These are phyloP conservation scores for Russula griseocarnosa DNA, from an alignment of 768 basidiomycete species.

Conservation along the genomic window DNA sequence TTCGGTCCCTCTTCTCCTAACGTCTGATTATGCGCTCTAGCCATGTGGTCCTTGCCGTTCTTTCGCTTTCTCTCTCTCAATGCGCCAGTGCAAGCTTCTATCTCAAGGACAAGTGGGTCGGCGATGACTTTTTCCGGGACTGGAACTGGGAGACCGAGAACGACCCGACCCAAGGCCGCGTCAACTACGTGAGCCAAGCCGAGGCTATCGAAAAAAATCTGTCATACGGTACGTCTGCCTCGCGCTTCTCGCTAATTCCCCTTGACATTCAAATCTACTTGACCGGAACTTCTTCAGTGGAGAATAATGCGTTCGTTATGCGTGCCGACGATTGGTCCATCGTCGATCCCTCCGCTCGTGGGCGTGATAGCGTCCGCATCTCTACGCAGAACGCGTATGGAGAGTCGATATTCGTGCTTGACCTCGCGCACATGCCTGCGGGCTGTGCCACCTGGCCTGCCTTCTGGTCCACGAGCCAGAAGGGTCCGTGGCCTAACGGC, in stretches of 20 bases:
- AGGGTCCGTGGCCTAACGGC: slow-evolving; percentile 56
- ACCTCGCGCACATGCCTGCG: slow-evolving; percentile 56
- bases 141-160: slow-evolving; percentile 49
- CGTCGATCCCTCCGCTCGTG: slow-evolving; percentile 40
- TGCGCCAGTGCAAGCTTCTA: slow-evolving; percentile 15
- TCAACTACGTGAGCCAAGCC: slow-evolving; percentile 50
- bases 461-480: slow-evolving; percentile 52
- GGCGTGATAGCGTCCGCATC: slow-evolving; percentile 45
- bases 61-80: slow-evolving; percentile 9
- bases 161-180: slow-evolving; percentile 66
- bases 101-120: slow-evolving; percentile 31
- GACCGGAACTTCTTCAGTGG: slow-evolving; percentile 31
- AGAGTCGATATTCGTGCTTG: slow-evolving; percentile 49
- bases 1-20: slow-evolving; percentile 24
- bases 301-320: slow-evolving; percentile 51
- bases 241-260: not conserved
- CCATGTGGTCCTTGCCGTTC: slow-evolving; percentile 28
- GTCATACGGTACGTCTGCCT: slow-evolving; percentile 41
- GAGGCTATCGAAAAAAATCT: slow-evolving; percentile 45
- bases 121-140: slow-evolving; percentile 42
- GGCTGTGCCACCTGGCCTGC: slow-evolving; percentile 63
- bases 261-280: not conserved
- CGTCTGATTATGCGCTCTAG: slow-evolving; percentile 36
- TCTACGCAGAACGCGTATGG: slow-evolving; percentile 42
- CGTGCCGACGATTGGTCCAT: slow-evolving; percentile 45